A percentile compares a stretch with the other conserved stretches of the same genome.
Conservation (phyloP, 495 filamentous ascomycete genomes). For the Hypoxylon perforatum region DNA sequence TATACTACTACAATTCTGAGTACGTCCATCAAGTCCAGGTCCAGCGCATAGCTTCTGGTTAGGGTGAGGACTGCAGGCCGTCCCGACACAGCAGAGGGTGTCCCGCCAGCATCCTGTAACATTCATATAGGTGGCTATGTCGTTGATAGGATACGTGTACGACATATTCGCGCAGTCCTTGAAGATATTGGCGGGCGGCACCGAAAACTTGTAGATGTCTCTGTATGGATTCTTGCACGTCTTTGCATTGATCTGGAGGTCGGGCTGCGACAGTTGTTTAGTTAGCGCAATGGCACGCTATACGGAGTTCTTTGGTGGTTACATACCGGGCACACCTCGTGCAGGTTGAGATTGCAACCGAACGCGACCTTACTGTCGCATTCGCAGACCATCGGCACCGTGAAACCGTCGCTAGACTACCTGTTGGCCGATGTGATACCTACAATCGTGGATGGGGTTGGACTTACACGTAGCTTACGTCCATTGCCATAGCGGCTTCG, state of each 20-base stretch:
- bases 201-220: slow-evolving; percentile 19
- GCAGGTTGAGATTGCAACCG: slow-evolving; percentile 42
- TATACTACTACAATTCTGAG: not conserved
- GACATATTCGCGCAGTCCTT: slow-evolving; percentile 27
- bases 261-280: slow-evolving; percentile 20
- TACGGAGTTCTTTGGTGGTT: not conserved
- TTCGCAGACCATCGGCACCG: slow-evolving; percentile 43
- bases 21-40: slow-evolving; percentile 18
- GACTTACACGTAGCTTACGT: slow-evolving; percentile 46
- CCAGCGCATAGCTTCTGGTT: slow-evolving; percentile 33
- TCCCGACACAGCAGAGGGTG: slow-evolving; percentile 37
- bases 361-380: slow-evolving; percentile 20
- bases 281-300: not conserved
- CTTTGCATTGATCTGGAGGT: slow-evolving; percentile 26
- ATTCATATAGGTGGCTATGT: slow-evolving; percentile 30
- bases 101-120: slow-evolving; percentile 32
- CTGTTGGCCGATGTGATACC: not conserved
- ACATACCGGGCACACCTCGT: slow-evolving; percentile 39
- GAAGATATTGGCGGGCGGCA: slow-evolving; percentile 15
- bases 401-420: slow-evolving; percentile 36
- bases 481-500: slow-evolving; percentile 29
- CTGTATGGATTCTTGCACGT: slow-evolving; percentile 39
- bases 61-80: slow-evolving; percentile 36
- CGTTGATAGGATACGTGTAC: slow-evolving; percentile 41
- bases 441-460: not conserved